Base-by-base conservation (phyloP, 306 rosid genomes). In the Cicer cuneatum region DNA sequence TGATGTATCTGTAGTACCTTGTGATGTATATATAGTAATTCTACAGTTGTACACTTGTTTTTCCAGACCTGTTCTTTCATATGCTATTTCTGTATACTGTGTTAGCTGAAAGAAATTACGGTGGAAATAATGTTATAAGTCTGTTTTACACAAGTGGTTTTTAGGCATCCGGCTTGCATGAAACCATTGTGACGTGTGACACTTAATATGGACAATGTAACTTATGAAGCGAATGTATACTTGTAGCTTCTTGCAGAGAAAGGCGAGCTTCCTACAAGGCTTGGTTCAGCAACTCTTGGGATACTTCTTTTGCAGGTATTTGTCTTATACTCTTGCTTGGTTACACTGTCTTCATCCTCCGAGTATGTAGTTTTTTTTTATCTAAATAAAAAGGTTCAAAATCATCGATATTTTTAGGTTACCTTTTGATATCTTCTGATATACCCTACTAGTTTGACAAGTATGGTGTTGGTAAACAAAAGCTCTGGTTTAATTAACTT, bases 201-300 rank as follows among this genome's bases (percentile, higher is more conserved):
- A 39, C 39, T 52, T 24, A 72, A 41, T 66, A 59, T 59, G 78
- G 66, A 58, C 72, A 68, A 60, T 69, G 66, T 59, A 63, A 65
- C 81, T 85, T 71, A 81, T 70, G 73, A 72, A 83, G 73, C 80
- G 69, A 78, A 78, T 83, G 54, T 76, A 57, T 76, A 51, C 75
- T 69, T 84, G 73, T 89, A 95, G 99, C 89, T 95, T 80, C 98
- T 95, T 89, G 98, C 98, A 86, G 99, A 95, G 84, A 95, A 80
- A 90, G 99, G 99, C 8, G 99, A 95, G 82, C 99, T 95, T 58
- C 95, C 99, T 45, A 95, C 99, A 73, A 90, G 96, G 85, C 88
- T 92, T 76, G 99, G 99, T 62, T 92, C 99, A 4, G 99, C 99
- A 83, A 95, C 99, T 61, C 79, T 95, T 76, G 99, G 99, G 76